phyloP scores from a whole-genome alignment of 805 yeast species.

The Metschnikowia borealis region DNA sequence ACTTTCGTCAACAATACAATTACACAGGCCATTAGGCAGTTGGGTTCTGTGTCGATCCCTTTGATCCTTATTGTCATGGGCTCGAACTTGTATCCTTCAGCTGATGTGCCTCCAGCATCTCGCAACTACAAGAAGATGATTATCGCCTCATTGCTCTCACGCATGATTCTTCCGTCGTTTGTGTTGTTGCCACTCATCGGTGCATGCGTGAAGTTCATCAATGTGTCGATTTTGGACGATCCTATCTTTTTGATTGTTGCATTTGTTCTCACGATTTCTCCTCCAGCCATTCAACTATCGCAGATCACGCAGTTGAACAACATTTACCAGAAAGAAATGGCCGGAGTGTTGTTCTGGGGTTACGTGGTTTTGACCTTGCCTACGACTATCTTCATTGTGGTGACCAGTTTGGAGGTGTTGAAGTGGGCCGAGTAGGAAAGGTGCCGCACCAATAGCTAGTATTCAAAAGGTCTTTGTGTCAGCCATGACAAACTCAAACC shows the following conservation, averaged over 20 bases:
- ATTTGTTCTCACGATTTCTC: slow-evolving; percentile 69
- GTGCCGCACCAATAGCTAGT: not conserved
- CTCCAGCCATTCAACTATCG: slow-evolving; percentile 80
- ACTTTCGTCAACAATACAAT: slow-evolving; percentile 67
- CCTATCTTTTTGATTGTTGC: slow-evolving; percentile 78
- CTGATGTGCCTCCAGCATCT: slow-evolving; percentile 64
- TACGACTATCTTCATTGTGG: slow-evolving; percentile 68
- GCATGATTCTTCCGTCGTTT: slow-evolving; percentile 76
- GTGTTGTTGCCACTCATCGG: slow-evolving; percentile 66
- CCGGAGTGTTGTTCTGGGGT: slow-evolving; percentile 79
- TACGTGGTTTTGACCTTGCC: slow-evolving; percentile 74
- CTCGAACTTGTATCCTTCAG: slow-evolving; percentile 68
- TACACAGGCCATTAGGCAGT: slow-evolving; percentile 56
- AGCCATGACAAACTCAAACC: too few species aligned
- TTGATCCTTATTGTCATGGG: slow-evolving; percentile 72
- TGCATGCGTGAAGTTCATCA: slow-evolving; percentile 56
- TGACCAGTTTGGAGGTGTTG: slow-evolving; percentile 57
- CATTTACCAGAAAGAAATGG: slow-evolving; percentile 76
- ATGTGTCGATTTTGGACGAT: slow-evolving; percentile 68
- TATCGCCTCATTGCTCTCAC: slow-evolving; percentile 63
- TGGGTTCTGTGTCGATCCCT: slow-evolving; percentile 76
- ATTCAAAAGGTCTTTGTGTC: not conserved
- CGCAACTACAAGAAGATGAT: slow-evolving; percentile 60
- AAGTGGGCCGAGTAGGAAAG: slow-evolving; percentile 40
- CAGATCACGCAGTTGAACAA: slow-evolving; percentile 77